Conservation (phyloP, 495 filamentous ascomycete genomes). For the Talaromyces trachyspermus region DNA sequence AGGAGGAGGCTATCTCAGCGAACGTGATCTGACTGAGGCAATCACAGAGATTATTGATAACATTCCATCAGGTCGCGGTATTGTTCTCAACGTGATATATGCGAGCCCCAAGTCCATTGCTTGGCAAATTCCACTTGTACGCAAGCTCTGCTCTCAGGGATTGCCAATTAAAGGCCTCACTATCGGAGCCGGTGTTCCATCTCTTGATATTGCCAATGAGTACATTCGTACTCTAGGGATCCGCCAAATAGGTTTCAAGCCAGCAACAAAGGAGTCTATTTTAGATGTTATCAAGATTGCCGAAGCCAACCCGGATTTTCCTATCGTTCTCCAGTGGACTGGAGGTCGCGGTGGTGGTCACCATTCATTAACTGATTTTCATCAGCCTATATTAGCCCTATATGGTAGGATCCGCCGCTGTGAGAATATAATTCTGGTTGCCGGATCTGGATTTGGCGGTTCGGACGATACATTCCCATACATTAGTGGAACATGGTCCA, state of each 20-base stretch:
- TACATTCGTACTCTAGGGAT: conserved; percentile 40
- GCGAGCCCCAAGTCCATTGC: conserved; percentile 24
- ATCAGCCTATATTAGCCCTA: conserved; percentile 36
- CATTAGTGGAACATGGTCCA: conserved; percentile 38
- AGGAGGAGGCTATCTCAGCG: conserved; percentile 24
- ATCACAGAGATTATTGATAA: conserved; percentile 16
- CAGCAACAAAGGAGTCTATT: conserved; percentile 36
- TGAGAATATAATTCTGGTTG: conserved; percentile 41
- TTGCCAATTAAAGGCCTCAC: conserved; percentile 32
- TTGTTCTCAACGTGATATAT: conserved; percentile 34
- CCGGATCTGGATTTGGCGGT: conserved; percentile 41
- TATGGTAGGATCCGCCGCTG: conserved; percentile 36
- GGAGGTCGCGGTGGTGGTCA: conserved; percentile 45
- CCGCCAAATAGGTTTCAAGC: conserved; percentile 43
- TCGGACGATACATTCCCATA: conserved; percentile 41
- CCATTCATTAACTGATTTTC: conserved; percentile 46
- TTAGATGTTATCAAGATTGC: conserved; percentile 40
- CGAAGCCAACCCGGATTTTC: conserved; percentile 34
- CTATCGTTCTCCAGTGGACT: conserved; percentile 44
- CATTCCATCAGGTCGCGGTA: conserved; percentile 24
- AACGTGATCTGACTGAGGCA: conserved; percentile 17
- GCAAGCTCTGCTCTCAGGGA: conserved; percentile 13
- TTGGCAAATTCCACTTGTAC: conserved; percentile 28
- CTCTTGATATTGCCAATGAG: conserved; percentile 34
- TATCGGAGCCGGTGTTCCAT: conserved; percentile 44